A percentile compares a stretch with the other conserved stretches of the same genome.
Conservation (phyloP, 805 yeast species). For the Hanseniaspora occidentalis region DNA sequence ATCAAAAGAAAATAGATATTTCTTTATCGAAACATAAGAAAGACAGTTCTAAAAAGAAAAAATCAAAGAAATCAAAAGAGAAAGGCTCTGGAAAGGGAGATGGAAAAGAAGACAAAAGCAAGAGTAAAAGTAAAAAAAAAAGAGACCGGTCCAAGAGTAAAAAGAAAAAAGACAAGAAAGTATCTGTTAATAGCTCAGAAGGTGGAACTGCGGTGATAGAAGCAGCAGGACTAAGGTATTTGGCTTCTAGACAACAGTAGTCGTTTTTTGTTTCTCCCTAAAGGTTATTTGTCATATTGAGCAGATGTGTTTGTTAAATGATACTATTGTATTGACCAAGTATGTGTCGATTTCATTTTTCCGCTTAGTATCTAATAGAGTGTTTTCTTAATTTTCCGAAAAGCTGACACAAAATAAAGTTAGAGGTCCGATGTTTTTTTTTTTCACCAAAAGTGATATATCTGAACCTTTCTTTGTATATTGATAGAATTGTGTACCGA, state of each 20-base stretch:
- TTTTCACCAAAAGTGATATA: too few species aligned
- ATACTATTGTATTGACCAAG: too few species aligned
- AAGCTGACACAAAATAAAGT: too few species aligned
- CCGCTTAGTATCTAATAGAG: too few species aligned
- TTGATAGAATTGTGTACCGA: too few species aligned
- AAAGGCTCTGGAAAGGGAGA: constrained; percentile 4
- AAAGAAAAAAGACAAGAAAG: constrained; percentile 2
- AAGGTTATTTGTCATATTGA: too few species aligned
- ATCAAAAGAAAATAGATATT: not conserved
- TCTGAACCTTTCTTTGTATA: too few species aligned
- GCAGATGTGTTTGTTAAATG: not conserved
- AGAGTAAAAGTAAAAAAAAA: constrained; percentile 1
- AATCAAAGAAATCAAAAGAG: constrained; percentile 1
- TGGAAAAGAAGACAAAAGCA: too few species aligned
- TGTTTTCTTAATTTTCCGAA: too few species aligned
- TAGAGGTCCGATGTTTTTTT: too few species aligned
- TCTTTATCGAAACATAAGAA: constrained; percentile 6
- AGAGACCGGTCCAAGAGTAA: constrained; percentile 5
- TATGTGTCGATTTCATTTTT: too few species aligned
- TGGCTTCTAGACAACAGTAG: constrained; percentile 16
- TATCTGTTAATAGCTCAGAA: constrained; percentile 6
- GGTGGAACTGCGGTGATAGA: constrained; percentile 21
- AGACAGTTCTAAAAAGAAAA: constrained; percentile 2
- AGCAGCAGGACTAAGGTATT: constrained; percentile 21
- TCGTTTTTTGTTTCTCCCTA: not conserved